Conservation (phyloP, 192 early-diverging fungal species). For the Backusella mclennaniae region DNA sequence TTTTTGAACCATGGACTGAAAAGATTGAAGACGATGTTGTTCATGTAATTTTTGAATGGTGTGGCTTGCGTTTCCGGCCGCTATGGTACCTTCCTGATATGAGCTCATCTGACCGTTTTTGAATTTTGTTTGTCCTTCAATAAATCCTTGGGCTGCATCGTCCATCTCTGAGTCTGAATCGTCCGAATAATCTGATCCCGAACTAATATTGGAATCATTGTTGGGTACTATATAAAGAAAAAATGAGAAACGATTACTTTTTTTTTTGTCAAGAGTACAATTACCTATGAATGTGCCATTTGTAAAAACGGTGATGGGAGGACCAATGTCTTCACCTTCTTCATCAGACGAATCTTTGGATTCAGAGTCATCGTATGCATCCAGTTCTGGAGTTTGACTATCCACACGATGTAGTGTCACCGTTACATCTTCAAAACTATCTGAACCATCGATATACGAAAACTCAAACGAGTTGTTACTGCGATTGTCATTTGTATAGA, state of each 20-base stretch:
- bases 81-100: not conserved
- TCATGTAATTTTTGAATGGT: constrained; percentile 20
- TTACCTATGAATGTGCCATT: not conserved
- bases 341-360: constrained; percentile 3
- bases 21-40: constrained; percentile 6
- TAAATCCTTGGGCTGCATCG: not conserved
- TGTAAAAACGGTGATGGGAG: not conserved
- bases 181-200: not conserved
- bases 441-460: not conserved
- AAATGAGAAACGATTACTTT: not conserved
- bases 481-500: not conserved
- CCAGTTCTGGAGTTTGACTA: not conserved
- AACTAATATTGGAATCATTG: not conserved
- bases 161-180: not conserved
- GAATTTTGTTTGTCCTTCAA: not conserved
- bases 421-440: not conserved
- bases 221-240: not conserved
- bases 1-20: constrained; percentile 16
- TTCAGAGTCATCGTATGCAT: not conserved
- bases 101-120: not conserved
- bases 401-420: not conserved
- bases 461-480: not conserved
- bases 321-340: not conserved
- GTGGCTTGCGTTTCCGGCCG: not conserved
- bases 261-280: not conserved